Conservation (phyloP, 805 yeast species). For the Candida lessepsii region DNA sequence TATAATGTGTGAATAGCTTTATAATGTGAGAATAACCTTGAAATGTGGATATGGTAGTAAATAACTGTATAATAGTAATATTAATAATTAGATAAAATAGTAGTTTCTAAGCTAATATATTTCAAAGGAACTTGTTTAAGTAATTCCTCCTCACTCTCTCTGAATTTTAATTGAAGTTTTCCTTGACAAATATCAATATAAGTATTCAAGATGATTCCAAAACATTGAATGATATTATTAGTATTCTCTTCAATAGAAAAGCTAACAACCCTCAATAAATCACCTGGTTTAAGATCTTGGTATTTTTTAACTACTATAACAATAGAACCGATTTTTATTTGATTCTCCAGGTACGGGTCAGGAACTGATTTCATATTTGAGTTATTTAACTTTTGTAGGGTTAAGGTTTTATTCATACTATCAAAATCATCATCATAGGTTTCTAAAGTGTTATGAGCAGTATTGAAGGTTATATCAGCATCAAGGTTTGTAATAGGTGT, state of each 20-base stretch:
- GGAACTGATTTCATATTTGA: conserved; percentile 22
- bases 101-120: conserved; percentile 31
- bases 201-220: conserved; percentile 30
- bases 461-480: not conserved
- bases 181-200: conserved; percentile 20
- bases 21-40: no score
- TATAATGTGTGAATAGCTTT: no score
- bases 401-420: conserved; percentile 26
- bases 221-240: conserved; percentile 21
- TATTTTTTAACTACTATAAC: conserved; percentile 34
- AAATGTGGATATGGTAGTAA: no score
- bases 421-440: conserved; percentile 15
- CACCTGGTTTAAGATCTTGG: conserved; percentile 28
- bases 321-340: conserved; percentile 28
- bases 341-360: conserved; percentile 29
- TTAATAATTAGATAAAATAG: conserved; percentile 19
- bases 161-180: conserved; percentile 18
- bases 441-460: not conserved
- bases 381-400: conserved; percentile 24
- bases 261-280: conserved; percentile 27
- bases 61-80: conserved; percentile 8
- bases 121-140: conserved; percentile 30
- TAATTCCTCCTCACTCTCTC: conserved; percentile 18
- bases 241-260: conserved; percentile 20
- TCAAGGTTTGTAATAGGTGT: not conserved